Conservation (phyloP, 805 yeast species). For the Myxozyma kluyveri region DNA sequence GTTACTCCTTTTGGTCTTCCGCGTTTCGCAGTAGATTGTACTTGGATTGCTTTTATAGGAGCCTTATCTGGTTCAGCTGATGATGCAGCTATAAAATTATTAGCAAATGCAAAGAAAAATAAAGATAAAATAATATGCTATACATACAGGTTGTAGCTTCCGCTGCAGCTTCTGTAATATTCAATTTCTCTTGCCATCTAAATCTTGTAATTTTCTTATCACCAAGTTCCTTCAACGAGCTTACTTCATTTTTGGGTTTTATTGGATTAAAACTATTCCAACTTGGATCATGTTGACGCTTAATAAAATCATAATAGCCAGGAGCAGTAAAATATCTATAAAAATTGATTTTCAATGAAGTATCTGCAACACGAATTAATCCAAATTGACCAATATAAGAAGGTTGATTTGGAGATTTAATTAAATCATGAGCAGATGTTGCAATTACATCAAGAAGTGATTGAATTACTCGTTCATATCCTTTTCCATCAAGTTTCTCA, state of each 20-base stretch:
- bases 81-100: too few species aligned
- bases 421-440: constrained; percentile 39
- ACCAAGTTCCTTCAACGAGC: too few species aligned
- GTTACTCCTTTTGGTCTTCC: background rate
- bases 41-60: too few species aligned
- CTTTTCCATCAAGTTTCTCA: constrained; percentile 51
- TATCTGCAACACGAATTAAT: constrained; percentile 64
- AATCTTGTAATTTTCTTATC: too few species aligned
- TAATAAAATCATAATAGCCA: constrained; percentile 40
- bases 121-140: too few species aligned
- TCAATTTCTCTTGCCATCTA: too few species aligned
- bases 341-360: constrained; percentile 69
- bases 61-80: too few species aligned
- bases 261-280: constrained; percentile 36
- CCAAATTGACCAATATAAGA: constrained; percentile 38
- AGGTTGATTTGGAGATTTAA: constrained; percentile 33
- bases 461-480: constrained; percentile 51
- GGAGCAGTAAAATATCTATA: constrained; percentile 59
- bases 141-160: too few species aligned
- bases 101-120: too few species aligned
- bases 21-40: too few species aligned
- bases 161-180: too few species aligned
- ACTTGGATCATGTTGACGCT: constrained; percentile 30
- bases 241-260: too few species aligned
- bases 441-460: constrained; percentile 52